A percentile compares a stretch with the other conserved stretches of the same genome.
Evolutionary conservation across 2,329 filamentous ascomycete species (phyloP).

Genomic region (Fusarium sublunatum): DNA sequence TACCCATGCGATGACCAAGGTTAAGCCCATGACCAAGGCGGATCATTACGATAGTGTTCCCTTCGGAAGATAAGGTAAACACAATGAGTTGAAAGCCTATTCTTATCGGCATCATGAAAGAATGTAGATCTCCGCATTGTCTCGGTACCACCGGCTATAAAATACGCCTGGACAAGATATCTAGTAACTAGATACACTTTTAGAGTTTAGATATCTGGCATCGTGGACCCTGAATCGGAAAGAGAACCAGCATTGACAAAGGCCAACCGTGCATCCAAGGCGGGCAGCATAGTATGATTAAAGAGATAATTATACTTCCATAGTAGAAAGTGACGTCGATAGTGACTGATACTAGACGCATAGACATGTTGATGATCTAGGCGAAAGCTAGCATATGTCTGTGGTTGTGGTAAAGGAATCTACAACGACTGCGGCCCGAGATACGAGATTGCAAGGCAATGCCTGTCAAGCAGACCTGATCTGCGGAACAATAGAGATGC

Average conservation of each 20-base stretch:
- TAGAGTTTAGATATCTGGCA: not conserved
- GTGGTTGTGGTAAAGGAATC: slow-evolving; percentile 1
- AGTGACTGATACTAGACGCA: slow-evolving; percentile 5
- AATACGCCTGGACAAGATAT: not conserved
- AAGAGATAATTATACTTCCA: slow-evolving; percentile 9
- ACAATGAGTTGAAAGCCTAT: too few relatives aligned
- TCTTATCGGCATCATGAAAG: not conserved
- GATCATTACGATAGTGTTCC: too few relatives aligned
- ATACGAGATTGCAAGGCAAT: slow-evolving; percentile 10
- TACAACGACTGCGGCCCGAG: slow-evolving; percentile 11
- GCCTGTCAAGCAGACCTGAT: not conserved
- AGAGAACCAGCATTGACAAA: not conserved
- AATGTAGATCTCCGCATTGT: not conserved
- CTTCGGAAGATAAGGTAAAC: too few relatives aligned
- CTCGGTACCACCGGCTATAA: too few relatives aligned
- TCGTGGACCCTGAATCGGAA: not conserved
- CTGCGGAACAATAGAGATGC: not conserved
- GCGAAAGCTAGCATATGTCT: slow-evolving; percentile 3
- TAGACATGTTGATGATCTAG: slow-evolving; percentile 14
- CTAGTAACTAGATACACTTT: not conserved
- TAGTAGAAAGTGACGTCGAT: slow-evolving; percentile 19
- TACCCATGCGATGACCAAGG: too few relatives aligned
- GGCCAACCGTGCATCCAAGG: slow-evolving; percentile 3
- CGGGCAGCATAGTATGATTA: slow-evolving; percentile 10
- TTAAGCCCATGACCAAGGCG: too few relatives aligned